Conservation (phyloP, 495 filamentous ascomycete species). For the Cercophora sp. region DNA sequence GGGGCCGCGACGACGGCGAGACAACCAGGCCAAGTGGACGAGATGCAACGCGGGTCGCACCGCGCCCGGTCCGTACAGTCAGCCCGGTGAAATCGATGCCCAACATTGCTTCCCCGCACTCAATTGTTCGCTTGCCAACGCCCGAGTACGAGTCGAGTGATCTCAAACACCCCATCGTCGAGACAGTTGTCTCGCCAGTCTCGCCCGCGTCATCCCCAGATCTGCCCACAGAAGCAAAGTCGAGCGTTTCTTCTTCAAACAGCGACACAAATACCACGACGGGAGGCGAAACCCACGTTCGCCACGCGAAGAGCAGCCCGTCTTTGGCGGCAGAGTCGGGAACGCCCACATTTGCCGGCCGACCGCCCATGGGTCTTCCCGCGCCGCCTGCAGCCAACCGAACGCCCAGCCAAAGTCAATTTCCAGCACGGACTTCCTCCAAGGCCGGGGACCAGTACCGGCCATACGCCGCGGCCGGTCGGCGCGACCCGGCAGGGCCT, state of each 20-base stretch:
- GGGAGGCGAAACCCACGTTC: slow-evolving; percentile 7
- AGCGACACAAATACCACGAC: slow-evolving; percentile 15
- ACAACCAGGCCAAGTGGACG: not conserved
- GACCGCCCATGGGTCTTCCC: slow-evolving; percentile 17
- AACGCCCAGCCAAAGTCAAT: slow-evolving; percentile 6
- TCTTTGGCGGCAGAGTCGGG: slow-evolving; percentile 7
- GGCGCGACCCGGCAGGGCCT: slow-evolving; percentile 14
- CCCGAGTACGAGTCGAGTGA: slow-evolving; percentile 25
- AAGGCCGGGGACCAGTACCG: not conserved
- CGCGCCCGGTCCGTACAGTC: slow-evolving; percentile 1
- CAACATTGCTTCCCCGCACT: slow-evolving; percentile 10
- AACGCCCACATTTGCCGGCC: slow-evolving; percentile 11
- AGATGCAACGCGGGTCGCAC: not conserved
- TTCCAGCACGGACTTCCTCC: slow-evolving; percentile 12
- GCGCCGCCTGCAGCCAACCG: slow-evolving; percentile 18
- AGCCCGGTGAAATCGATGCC: slow-evolving; percentile 16
- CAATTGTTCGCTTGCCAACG: slow-evolving; percentile 19
- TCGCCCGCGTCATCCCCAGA: slow-evolving; percentile 32
- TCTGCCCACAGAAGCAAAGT: slow-evolving; percentile 7
- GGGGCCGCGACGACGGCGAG: slow-evolving; percentile 7
- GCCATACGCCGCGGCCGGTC: not conserved
- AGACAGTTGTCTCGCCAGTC: slow-evolving; percentile 21
- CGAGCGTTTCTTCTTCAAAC: not conserved
- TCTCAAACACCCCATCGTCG: slow-evolving; percentile 14
- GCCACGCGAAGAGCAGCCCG: slow-evolving; percentile 16